These are phyloP conservation scores for Lachancea lanzarotensis DNA, from an alignment of 805 yeast species.

Conservation along the genomic window DNA sequence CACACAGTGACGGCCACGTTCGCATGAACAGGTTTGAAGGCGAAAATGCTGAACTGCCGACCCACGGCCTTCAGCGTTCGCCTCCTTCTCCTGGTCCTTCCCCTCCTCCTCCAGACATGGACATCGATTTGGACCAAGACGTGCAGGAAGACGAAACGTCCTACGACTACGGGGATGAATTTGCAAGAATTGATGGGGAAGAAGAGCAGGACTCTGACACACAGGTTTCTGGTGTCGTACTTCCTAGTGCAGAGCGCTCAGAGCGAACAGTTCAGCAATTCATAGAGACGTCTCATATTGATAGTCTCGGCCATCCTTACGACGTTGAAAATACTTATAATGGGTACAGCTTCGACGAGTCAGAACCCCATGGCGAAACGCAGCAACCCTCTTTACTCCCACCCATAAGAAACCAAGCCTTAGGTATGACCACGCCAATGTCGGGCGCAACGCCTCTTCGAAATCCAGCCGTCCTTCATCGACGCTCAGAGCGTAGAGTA, in stretches of 20 bases:
- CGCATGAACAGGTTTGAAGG: not conserved
- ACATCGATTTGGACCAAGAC: constrained; percentile 41
- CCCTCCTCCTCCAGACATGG: constrained; percentile 7
- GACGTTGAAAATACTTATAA: constrained; percentile 23
- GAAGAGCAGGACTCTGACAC: constrained; percentile 11
- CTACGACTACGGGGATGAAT: constrained; percentile 34
- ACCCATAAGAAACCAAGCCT: not conserved
- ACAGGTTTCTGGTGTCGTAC: constrained; percentile 14
- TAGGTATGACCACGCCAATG: not conserved
- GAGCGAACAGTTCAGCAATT: constrained; percentile 18
- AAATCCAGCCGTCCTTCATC: not conserved
- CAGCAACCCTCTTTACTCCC: not conserved
- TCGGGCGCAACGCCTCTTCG: not conserved
- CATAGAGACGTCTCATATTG: constrained; percentile 20
- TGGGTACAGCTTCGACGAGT: constrained; percentile 21
- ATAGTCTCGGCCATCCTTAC: constrained; percentile 13
- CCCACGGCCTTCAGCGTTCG: not conserved
- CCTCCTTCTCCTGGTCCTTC: not conserved
- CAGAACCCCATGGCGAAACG: not conserved
- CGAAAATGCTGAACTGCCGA: not conserved
- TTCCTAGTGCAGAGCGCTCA: constrained; percentile 18
- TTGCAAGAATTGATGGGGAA: constrained; percentile 28
- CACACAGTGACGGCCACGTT: not conserved
- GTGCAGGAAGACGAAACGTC: constrained; percentile 35
- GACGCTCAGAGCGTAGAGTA: not conserved